Evolutionary conservation across 169 alveolate genomes (phyloP), one percentile per base, ranked within the genome.

Genomic region (Cryptosporidium tyzzeri): DNA sequence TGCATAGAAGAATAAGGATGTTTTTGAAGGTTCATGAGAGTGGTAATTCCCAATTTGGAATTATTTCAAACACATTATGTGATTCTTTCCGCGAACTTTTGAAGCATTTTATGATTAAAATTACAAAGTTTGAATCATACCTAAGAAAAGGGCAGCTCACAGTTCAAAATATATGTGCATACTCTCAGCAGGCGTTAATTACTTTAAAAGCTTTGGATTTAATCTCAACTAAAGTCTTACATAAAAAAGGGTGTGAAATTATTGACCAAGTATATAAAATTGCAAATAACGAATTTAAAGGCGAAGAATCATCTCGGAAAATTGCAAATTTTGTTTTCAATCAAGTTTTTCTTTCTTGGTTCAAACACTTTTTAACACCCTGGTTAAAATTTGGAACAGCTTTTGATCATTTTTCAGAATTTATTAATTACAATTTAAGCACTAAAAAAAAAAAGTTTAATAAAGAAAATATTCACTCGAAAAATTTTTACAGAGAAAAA

Each of bases 61-160:
- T 80, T 18, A 62, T 80, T 48, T 80, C 89, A 23, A 50, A 39
- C 18, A 35, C 80, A 23, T 48, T 80, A 16, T 80, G 89, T 39
- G 68, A 39, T 33, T 58, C 89, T 3, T 62, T 80, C 7, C 89
- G 75, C 31, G 80, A 80, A 29, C 68, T 80, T 41, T 65, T 80
- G 65, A 80, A 80, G 26, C 89, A 80, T 26, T 80, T 80, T 41
- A 48, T 61, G 26, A 44, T 62, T 9, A 80, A 65, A 26, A 29
- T 80, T 48, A 8, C 62, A 16, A 59, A 67, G 50, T 48, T 80
- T 44, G 89, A 80, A 39, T 21, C 65, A 6, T n/a, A 29, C 10
- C 29, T 80, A 29, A 80, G 89, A 80, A 59, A 65, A 80, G 89
- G 89, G 6, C 62, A 61, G 10, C 51, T 80, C 35, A n/a, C 89